Base-by-base conservation (phyloP, 148 eudicot genomes). In the Cornus suecica region DNA sequence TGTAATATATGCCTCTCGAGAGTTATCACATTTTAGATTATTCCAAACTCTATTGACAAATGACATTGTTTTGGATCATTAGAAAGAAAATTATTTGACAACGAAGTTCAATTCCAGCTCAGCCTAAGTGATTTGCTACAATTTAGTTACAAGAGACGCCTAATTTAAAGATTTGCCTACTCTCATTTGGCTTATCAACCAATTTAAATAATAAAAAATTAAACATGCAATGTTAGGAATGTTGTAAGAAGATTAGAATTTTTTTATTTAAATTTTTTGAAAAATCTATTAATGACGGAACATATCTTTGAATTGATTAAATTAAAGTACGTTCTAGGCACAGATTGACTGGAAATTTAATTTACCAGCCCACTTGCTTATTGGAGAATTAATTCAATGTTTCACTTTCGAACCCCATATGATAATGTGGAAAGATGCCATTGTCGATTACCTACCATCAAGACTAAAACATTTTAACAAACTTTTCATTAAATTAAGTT, bases 351-450 rank as follows among this genome's bases (percentile, higher is more conserved):
- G 58, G 14, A 52, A 52, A 52, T 15, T 8, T 18, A 18, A 22
- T 6, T 68, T 68, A 68, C 70, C 70, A 68, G 37, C 28, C 42
- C 70, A 34, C 28, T 68, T 31, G 48, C 48, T 66, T 32, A 14
- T 66, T 30, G 32, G 18, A 66, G 8, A 22, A 27, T 30, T 15
- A 32, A 66, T 2, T 2, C 37, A 32, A 56, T 20, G 8, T 14
- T 68, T 68, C 48, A 34, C 70, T 68, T 68, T 32, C 70, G 23
- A 8, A 22, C 22, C 70, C 2, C 5, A 1, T 52, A 52, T 1
- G 62, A 58, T 58, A 22, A 3, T 58, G 62, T 18, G 25, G 22
- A 30, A 13, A 13, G 41, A 66, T 30, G 69, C 69, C 42, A 66
- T 10, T 66, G 41, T 24, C 41, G 62, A 58, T 58, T 66, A 24